Evolutionary conservation across 2,329 filamentous ascomycete species (phyloP).

Genomic region (Arachnomyces sp.): DNA sequence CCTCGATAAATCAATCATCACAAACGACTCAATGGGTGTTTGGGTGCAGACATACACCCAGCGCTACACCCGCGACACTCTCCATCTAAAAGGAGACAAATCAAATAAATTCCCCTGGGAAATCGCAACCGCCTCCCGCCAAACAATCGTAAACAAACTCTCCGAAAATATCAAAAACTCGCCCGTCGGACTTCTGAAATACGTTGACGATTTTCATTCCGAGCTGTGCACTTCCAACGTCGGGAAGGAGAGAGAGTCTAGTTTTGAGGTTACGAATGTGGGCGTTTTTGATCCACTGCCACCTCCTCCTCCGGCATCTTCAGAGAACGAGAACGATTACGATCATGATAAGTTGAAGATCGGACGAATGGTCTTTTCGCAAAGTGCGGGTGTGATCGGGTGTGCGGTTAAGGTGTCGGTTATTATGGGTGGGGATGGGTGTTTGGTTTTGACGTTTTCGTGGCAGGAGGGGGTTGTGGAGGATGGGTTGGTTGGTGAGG

Average conservation of each 20-base stretch:
- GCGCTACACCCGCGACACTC: conserved; percentile 17
- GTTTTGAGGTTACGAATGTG: conserved; percentile 42
- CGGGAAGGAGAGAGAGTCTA: conserved; percentile 30
- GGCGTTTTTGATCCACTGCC: conserved; percentile 25
- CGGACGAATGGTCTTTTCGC: conserved; percentile 39
- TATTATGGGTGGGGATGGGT: conserved; percentile 39
- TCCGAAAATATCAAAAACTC: conserved; percentile 25
- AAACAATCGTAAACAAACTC: conserved; percentile 23
- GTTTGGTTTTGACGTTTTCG: conserved; percentile 32
- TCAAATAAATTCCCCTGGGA: conserved; percentile 24
- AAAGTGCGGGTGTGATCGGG: conserved; percentile 34
- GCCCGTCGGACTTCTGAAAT: conserved; percentile 31
- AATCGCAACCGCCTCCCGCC: conserved; percentile 23
- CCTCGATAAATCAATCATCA: conserved; percentile 24
- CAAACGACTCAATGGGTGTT: conserved; percentile 30
- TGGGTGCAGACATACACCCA: conserved; percentile 30
- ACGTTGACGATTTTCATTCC: conserved; percentile 31
- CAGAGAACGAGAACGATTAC: not conserved
- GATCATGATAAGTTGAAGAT: conserved; percentile 18
- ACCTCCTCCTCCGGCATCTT: not conserved
- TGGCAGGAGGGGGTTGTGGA: conserved; percentile 36
- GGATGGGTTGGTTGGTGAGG: conserved; percentile 15
- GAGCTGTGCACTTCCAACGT: conserved; percentile 30
- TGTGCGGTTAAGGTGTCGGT: conserved; percentile 32
- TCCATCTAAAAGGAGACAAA: conserved; percentile 6